A percentile compares a stretch with the other conserved stretches of the same genome.
Conservation (phyloP, 202 grass and related monocot genomes). For the Saccharum hybrid region DNA sequence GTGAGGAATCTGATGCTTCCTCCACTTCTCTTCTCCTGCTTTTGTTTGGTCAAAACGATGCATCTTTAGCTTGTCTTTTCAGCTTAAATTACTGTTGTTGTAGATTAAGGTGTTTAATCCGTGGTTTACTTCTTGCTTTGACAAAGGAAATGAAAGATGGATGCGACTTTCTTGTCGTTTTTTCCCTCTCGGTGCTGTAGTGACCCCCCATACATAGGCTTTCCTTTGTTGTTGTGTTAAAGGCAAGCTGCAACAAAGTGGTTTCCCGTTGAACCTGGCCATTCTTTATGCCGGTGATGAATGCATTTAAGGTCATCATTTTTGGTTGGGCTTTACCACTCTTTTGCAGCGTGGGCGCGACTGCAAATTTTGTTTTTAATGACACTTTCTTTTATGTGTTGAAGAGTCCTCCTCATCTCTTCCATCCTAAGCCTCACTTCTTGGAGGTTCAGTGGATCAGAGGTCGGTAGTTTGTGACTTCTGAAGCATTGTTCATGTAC, state of each 20-base stretch:
- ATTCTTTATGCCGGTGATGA: constrained; percentile 51
- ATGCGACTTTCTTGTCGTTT: background rate
- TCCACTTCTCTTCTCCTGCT: constrained; percentile 18
- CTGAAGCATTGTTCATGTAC: background rate
- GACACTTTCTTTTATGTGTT: constrained; percentile 1
- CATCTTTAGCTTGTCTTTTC: constrained; percentile 20
- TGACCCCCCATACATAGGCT: constrained; percentile 7
- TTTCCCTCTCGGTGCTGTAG: background rate
- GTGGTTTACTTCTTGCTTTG: constrained; percentile 30
- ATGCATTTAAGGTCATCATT: constrained; percentile 50
- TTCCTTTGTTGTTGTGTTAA: constrained; percentile 49
- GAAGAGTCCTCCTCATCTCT: background rate
- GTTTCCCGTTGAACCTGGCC: constrained; percentile 29
- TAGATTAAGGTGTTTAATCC: constrained; percentile 14
- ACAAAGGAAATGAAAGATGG: constrained; percentile 21
- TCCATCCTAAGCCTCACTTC: background rate
- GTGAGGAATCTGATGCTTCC: constrained; percentile 50
- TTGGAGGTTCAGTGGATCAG: background rate
- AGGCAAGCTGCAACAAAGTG: constrained; percentile 38
- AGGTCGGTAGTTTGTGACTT: background rate
- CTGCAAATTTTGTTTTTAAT: constrained; percentile 43
- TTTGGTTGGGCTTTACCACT: constrained; percentile 40
- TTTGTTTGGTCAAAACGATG: background rate
- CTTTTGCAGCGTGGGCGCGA: constrained; percentile 41
- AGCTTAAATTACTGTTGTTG: constrained; percentile 6